Percentiles rank a stretch among this genome's conserved stretches.
phyloP scores from a whole-genome alignment of 2,329 filamentous ascomycete species.

The Apiospora marii region DNA sequence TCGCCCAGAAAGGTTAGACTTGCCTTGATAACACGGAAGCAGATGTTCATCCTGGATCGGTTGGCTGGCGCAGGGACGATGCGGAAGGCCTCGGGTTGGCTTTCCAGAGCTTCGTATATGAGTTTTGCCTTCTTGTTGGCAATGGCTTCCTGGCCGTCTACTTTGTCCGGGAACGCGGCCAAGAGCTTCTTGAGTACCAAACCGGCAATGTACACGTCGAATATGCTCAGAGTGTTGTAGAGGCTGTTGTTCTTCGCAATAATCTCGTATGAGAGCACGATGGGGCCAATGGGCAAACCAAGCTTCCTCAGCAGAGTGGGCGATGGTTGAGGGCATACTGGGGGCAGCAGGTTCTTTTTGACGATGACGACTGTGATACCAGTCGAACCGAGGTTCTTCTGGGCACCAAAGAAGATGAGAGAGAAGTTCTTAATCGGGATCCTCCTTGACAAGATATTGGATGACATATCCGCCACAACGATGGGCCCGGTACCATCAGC shows the following conservation, averaged over 20 bases:
- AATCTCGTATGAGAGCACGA: constrained; percentile 82
- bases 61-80: constrained; percentile 78
- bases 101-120: constrained; percentile 82
- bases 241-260: constrained; percentile 93
- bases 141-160: constrained; percentile 78
- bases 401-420: constrained; percentile 88
- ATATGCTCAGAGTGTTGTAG: constrained; percentile 96
- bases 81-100: constrained; percentile 74
- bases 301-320: constrained; percentile 76
- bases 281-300: constrained; percentile 78
- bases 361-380: constrained; percentile 89
- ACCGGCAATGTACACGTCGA: constrained; percentile 90
- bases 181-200: constrained; percentile 84
- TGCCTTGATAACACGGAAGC: constrained; percentile 75
- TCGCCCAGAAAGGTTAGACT: not conserved
- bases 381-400: constrained; percentile 90
- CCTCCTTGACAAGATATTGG: constrained; percentile 86
- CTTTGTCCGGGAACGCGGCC: constrained; percentile 69
- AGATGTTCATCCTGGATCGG: constrained; percentile 93
- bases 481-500: constrained; percentile 72
- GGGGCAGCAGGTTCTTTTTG: constrained; percentile 80
- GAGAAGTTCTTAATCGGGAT: constrained; percentile 83
- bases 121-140: constrained; percentile 76
- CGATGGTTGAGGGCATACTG: constrained; percentile 69
- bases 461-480: constrained; percentile 92